Base-by-base conservation (phyloP, 106 monocot genomes). In the Posidonia australis region DNA sequence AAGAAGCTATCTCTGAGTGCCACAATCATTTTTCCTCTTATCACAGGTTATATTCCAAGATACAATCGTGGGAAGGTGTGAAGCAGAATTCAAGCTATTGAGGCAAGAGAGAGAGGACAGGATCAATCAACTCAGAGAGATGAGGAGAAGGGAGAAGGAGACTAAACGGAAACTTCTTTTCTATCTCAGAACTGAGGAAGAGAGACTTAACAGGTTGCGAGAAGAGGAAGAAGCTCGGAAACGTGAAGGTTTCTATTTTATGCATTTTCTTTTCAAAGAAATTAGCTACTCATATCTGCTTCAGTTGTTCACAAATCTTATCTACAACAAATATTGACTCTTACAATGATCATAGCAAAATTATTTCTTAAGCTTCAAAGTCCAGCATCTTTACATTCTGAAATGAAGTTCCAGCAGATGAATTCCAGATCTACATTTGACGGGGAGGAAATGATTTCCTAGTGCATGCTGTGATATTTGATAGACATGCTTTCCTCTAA, bases 221-320 rank as follows among this genome's bases (percentile, higher is more conserved):
- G 86, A 90, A 74, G 96, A 98, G 68, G 96, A 98, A 68, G 90
- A 90, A 77, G 76, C 83, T 29, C 76, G 79, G 51, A 98, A 85
- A 46, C 84, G 26, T 47, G 90, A 87, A 87, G 96, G 96, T 87
- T 12, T 60, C 10, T 29, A 22, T 30, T 45, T 45, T 52, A 18
- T 63, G n/a, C n/a, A 10, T 61, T 14, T 41, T 70, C 62, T 20
- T 49, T 61, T 62, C 18, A 9, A 23, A 60, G n/a, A 49, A n/a
- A n/a, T n/a, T n/a, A n/a, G n/a, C n/a, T n/a, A n/a, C n/a, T n/a
- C n/a, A n/a, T n/a, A n/a, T n/a, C n/a, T n/a, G n/a, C n/a, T n/a
- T n/a, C n/a, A n/a, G n/a, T n/a, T n/a, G n/a, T n/a, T n/a, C n/a
- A n/a, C n/a, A n/a, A n/a, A n/a, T n/a, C n/a, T n/a, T n/a, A n/a